phyloP scores from a whole-genome alignment of 805 yeast genomes.

The Schwanniomyces pseudopolymorphus region DNA sequence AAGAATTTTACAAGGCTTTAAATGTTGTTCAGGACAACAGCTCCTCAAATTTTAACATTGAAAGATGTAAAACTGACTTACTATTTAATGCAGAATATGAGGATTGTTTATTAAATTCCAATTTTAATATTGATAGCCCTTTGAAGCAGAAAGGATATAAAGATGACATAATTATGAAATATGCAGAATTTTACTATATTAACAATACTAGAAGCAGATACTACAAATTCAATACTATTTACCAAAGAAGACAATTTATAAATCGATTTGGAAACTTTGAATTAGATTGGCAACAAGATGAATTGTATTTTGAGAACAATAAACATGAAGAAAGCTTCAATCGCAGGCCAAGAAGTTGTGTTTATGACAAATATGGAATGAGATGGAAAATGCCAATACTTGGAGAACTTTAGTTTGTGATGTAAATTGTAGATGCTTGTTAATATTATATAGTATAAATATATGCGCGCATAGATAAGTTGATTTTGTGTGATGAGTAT shows the following conservation, averaged over 20 bases:
- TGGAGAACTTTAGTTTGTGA: slow-evolving; percentile 26
- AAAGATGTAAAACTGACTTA: not conserved
- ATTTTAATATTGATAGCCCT: not conserved
- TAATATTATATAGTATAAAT: not conserved
- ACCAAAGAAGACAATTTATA: slow-evolving; percentile 41
- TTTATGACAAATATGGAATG: slow-evolving; percentile 36
- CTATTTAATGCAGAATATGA: slow-evolving; percentile 18
- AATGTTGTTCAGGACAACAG: slow-evolving; percentile 34
- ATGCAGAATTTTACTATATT: slow-evolving; percentile 35
- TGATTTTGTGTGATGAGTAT: not conserved
- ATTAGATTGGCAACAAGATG: slow-evolving; percentile 23
- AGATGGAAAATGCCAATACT: slow-evolving; percentile 45
- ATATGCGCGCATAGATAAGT: not conserved
- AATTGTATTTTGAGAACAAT: slow-evolving; percentile 9
- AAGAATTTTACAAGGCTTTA: slow-evolving; percentile 47
- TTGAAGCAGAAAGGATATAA: not conserved
- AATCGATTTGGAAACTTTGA: slow-evolving; percentile 43
- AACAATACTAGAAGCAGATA: slow-evolving; percentile 27
- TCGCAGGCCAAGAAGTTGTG: slow-evolving; percentile 17
- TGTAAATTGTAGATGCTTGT: not conserved
- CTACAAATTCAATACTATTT: slow-evolving; percentile 41
- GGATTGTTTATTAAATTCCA: slow-evolving; percentile 9
- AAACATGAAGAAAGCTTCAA: slow-evolving; percentile 3
- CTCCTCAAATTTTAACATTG: not conserved
- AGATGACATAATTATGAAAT: slow-evolving; percentile 13